These are phyloP conservation scores for Penicillium verrucosum DNA, from an alignment of 2,329 filamentous ascomycete species.

Conservation along the genomic window DNA sequence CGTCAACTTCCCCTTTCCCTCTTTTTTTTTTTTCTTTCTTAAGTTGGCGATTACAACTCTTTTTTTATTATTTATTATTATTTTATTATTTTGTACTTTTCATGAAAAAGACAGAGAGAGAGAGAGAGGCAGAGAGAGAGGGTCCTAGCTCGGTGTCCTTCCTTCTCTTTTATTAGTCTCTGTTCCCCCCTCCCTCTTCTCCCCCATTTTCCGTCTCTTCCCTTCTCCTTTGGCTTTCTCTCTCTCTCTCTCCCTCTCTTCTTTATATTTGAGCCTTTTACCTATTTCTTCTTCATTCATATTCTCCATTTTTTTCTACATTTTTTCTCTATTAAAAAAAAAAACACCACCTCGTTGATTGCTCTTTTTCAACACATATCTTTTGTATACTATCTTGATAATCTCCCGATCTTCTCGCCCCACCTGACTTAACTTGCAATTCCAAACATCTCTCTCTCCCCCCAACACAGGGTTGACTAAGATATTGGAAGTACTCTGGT, in stretches of 20 bases:
- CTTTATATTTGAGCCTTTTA: background rate
- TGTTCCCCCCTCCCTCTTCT: slow-evolving; percentile 4
- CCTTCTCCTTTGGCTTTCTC: slow-evolving; percentile 10
- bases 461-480: background rate
- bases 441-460: background rate
- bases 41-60: background rate
- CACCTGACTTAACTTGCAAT: slow-evolving; percentile 6
- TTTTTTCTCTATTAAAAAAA: background rate
- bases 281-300: background rate
- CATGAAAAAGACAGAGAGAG: background rate
- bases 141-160: slow-evolving; percentile 11
- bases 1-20: slow-evolving; percentile 30
- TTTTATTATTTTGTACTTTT: slow-evolving; percentile 4
- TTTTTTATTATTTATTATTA: background rate
- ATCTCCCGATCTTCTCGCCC: slow-evolving; percentile 7
- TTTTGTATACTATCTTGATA: slow-evolving; percentile 5
- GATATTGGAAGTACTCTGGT: background rate
- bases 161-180: slow-evolving; percentile 15
- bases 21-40: background rate
- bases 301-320: background rate
- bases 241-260: slow-evolving; percentile 10
- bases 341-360: background rate
- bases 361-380: background rate
- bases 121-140: background rate
- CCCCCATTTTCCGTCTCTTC: slow-evolving; percentile 2